Evolutionary conservation across 441 rosid genomes (phyloP).

Genomic region (Populus trichocarpa): DNA sequence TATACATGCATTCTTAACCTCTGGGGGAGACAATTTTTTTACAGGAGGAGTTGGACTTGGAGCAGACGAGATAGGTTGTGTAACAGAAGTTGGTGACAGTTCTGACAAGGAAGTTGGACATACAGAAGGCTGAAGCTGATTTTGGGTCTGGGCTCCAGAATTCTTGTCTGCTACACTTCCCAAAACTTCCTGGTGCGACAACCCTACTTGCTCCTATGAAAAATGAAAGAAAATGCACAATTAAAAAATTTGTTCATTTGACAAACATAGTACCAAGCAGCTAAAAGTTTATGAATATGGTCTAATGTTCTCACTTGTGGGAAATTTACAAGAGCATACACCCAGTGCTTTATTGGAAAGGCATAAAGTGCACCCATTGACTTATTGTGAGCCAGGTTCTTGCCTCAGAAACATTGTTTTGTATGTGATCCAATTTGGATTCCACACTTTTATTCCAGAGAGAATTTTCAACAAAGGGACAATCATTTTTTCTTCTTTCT

Average conservation of each 20-base stretch:
- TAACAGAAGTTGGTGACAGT: constrained; percentile 56
- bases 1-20: constrained; percentile 26
- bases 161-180: constrained; percentile 24
- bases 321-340: neutral
- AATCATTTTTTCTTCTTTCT: neutral
- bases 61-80: constrained; percentile 45
- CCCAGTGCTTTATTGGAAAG: neutral
- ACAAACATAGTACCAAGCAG: constrained; percentile 10
- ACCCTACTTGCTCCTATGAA: constrained; percentile 34
- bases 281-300: constrained; percentile 1
- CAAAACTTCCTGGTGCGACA: constrained; percentile 26
- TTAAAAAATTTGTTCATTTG: constrained; percentile 8
- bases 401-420: neutral
- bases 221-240: constrained; percentile 1
- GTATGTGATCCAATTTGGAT: neutral
- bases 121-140: constrained; percentile 34
- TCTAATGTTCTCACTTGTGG: neutral
- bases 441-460: neutral
- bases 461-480: neutral
- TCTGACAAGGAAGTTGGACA: constrained; percentile 37
- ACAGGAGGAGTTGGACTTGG: constrained; percentile 44
- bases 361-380: neutral
- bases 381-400: neutral
- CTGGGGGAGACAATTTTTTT: constrained; percentile 31
- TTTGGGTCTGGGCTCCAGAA: constrained; percentile 29